Evolutionary conservation across 352 stramenopile genomes (phyloP), one percentile per base, ranked within the genome.

Genomic region (Stephanocyclus meneghinianus): DNA sequence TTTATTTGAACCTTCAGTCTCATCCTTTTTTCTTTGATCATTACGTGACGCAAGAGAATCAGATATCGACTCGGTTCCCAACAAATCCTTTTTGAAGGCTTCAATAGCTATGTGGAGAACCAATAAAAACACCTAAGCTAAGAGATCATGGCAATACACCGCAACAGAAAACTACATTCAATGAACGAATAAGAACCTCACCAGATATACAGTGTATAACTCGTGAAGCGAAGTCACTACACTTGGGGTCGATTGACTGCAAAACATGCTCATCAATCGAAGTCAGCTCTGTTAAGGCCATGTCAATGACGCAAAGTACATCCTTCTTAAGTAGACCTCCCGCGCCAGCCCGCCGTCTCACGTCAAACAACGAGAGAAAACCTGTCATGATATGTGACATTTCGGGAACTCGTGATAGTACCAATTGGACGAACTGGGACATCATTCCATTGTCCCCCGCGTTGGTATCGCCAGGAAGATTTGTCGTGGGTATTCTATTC

Each of bases 401-500:
- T 56, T 82, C 74, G 37, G 74, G 74, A 9, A 82, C 74, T 18
- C 37, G 68, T 29, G 53, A 65, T 6, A 74, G 53, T 0, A 82
- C 67, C 26, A 71, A 57, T 0, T 56, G 69, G 4, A 82, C 35
- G 51, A 82, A 82, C 35, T 68, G 51, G 26, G 67, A 71, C 42
- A 81, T 76, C n/a, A 65, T 60, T 21, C 59, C 51, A 57, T 16
- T 53, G 10, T 66, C 62, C n/a, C 30, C 18, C n/a, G 2, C 18
- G 50, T 32, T 59, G 16, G 50, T n/a, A 26, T 16, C 13, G 30
- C 11, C 56, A 16, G 29, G 11, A 6, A 15, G 15, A 30, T 1
- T 6, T 6, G 18, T 13, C 32, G 8, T 21, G 5, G 26, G 26
- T 18, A 45, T 63, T 61, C 11, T 37, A 32, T 61, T 61, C 53